phyloP scores from a whole-genome alignment of 371 early-diverging fungal species.

The Chytridium lagenaria region DNA sequence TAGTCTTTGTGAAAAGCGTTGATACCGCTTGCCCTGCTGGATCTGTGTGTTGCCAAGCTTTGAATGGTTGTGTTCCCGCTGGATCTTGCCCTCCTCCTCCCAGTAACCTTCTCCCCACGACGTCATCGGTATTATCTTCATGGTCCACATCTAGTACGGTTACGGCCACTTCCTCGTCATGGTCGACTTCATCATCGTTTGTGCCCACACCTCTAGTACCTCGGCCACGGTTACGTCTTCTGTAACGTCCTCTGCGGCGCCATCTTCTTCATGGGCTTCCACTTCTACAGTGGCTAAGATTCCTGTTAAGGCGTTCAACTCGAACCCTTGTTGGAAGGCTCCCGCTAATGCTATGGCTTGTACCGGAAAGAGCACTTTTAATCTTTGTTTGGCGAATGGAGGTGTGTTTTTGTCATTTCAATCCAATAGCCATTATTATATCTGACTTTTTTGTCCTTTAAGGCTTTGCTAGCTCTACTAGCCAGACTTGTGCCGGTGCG shows the following conservation, averaged over 20 bases:
- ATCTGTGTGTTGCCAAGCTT: neutral
- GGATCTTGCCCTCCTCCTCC: constrained; percentile 10
- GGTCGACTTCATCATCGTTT: too few species aligned
- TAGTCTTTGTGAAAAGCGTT: constrained; percentile 6
- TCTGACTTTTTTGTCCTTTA: neutral
- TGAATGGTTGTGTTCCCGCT: constrained; percentile 11
- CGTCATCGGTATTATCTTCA: too few species aligned
- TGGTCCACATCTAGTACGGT: too few species aligned
- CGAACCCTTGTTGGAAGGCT: neutral
- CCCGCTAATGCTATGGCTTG: constrained; percentile 32
- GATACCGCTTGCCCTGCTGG: constrained; percentile 17
- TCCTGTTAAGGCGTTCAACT: neutral
- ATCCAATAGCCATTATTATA: neutral
- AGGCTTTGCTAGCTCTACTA: neutral
- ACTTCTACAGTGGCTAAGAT: too few species aligned
- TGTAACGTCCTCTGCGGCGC: neutral
- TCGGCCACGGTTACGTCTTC: neutral
- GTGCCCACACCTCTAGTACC: neutral
- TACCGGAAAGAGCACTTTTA: constrained; percentile 22
- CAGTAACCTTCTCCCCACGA: too few species aligned
- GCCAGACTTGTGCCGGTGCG: constrained; percentile 7
- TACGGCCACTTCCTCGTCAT: too few species aligned
- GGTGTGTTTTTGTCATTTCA: neutral
- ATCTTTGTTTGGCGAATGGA: constrained; percentile 25
- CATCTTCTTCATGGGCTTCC: neutral